These are phyloP conservation scores for Coemansia erecta DNA, from an alignment of 192 early-diverging fungal genomes.

Conservation along the genomic window DNA sequence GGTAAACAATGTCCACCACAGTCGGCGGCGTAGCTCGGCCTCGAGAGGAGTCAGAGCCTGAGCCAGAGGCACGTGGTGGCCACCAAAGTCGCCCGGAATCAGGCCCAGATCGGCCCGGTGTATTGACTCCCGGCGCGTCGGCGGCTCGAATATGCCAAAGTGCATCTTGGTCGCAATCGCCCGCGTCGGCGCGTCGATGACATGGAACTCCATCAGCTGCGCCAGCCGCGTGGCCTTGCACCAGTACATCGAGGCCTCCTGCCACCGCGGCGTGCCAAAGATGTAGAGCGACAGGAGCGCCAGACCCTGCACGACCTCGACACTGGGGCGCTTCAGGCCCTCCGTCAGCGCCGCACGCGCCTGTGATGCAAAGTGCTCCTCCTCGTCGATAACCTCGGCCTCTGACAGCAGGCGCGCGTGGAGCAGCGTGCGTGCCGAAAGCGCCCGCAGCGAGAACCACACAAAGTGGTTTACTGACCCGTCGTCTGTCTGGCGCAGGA, in stretches of 20 bases:
- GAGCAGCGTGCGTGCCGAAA: constrained; percentile 34
- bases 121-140: constrained; percentile 11
- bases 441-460: constrained; percentile 48
- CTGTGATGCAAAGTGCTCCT: constrained; percentile 39
- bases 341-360: constrained; percentile 23
- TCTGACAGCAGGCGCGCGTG: constrained; percentile 23
- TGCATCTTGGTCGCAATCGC: constrained; percentile 45
- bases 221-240: constrained; percentile 50
- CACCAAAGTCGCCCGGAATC: constrained; percentile 41
- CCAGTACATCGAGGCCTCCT: constrained; percentile 54
- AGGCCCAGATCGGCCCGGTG: constrained; percentile 26
- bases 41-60: constrained; percentile 42
- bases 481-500: constrained; percentile 34
- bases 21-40: constrained; percentile 44
- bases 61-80: constrained; percentile 33
- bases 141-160: constrained; percentile 48
- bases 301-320: constrained; percentile 44
- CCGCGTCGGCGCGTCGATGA: constrained; percentile 45
- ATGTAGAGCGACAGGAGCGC: constrained; percentile 42
- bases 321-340: constrained; percentile 31
- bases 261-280: constrained; percentile 42
- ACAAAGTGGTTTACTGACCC: constrained; percentile 49
- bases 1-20: constrained; percentile 52
- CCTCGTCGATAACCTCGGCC: constrained; percentile 33
- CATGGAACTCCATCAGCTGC: constrained; percentile 45